A percentile compares a stretch with the other conserved stretches of the same genome.
These are phyloP conservation scores for Diplodia intermedia DNA, from an alignment of 2,329 filamentous ascomycete genomes.

Conservation along the genomic window DNA sequence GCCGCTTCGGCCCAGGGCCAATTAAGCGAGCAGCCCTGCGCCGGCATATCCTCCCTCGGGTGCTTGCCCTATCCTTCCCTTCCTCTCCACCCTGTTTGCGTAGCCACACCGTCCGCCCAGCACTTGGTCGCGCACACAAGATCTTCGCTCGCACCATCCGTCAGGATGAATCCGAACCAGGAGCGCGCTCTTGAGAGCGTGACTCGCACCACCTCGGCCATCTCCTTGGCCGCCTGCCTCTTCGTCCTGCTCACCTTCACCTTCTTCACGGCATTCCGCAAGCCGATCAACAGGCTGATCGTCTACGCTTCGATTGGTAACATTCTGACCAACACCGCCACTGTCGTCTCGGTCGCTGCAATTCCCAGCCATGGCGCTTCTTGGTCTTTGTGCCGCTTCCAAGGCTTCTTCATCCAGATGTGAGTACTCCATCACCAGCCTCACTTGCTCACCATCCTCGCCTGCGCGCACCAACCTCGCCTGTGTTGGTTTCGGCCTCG, in stretches of 20 bases:
- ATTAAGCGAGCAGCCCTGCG: slow-evolving; percentile 4
- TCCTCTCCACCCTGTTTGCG: neutral
- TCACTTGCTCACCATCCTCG: neutral
- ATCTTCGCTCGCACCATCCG: neutral
- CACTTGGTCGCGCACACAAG: neutral
- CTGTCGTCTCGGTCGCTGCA: slow-evolving; percentile 72
- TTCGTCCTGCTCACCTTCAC: slow-evolving; percentile 77
- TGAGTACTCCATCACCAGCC: slow-evolving; percentile 52
- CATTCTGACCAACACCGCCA: slow-evolving; percentile 76
- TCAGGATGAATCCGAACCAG: slow-evolving; percentile 37
- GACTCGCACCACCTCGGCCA: slow-evolving; percentile 71
- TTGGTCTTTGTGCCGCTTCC: slow-evolving; percentile 72
- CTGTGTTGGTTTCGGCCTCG: neutral
- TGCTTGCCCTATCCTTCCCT: neutral
- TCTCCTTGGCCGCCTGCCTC: slow-evolving; percentile 73
- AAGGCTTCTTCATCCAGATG: slow-evolving; percentile 84
- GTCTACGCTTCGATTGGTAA: slow-evolving; percentile 87
- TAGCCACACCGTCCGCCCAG: neutral
- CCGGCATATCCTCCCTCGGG: neutral
- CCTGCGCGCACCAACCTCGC: neutral
- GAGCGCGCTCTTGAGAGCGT: slow-evolving; percentile 62
- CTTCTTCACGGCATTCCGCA: slow-evolving; percentile 73
- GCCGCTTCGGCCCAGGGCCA: neutral
- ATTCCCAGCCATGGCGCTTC: slow-evolving; percentile 54
- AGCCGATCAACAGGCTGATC: slow-evolving; percentile 84